These are phyloP conservation scores for Thielaviopsis populi DNA, from an alignment of 2,329 filamentous ascomycete genomes.

Conservation along the genomic window DNA sequence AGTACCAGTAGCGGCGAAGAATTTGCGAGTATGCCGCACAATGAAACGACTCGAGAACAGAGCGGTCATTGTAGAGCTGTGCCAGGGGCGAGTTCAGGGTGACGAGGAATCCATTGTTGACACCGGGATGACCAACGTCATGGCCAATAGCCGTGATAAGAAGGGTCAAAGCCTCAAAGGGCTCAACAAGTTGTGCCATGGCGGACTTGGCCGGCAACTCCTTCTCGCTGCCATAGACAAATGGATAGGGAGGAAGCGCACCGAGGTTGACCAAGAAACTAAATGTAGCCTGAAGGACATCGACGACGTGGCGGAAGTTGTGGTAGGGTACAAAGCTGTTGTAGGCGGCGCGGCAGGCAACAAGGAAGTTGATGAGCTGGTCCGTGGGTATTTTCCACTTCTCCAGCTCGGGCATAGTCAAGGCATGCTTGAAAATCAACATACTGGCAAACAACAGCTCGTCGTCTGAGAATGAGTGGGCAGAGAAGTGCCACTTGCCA, in stretches of 20 bases:
- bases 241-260: conserved; percentile 52
- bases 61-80: conserved; percentile 92
- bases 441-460: conserved; percentile 76
- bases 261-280: conserved; percentile 74
- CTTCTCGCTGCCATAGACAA: conserved; percentile 20
- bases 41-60: conserved; percentile 92
- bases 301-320: conserved; percentile 94
- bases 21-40: conserved; percentile 96
- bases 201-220: conserved; percentile 37
- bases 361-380: conserved; percentile 68
- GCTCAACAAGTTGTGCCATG: conserved; percentile 60
- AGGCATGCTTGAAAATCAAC: conserved; percentile 77
- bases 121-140: conserved; percentile 91
- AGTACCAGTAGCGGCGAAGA: conserved; percentile 78
- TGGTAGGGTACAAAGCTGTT: conserved; percentile 94
- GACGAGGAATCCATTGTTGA: conserved; percentile 93
- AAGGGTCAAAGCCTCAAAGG: conserved; percentile 77
- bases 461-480: conserved; percentile 79
- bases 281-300: conserved; percentile 88
- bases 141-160: conserved; percentile 94
- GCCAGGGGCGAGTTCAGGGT: conserved; percentile 84
- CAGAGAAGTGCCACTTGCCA: conserved; percentile 74
- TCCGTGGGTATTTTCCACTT: conserved; percentile 66
- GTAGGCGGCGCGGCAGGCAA: conserved; percentile 85
- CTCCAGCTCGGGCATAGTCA: conserved; percentile 66